A percentile compares a stretch with the other conserved stretches of the same genome.
Evolutionary conservation across 2,329 filamentous ascomycete genomes (phyloP).

Genomic region (Microdochium trichocladiopsis): DNA sequence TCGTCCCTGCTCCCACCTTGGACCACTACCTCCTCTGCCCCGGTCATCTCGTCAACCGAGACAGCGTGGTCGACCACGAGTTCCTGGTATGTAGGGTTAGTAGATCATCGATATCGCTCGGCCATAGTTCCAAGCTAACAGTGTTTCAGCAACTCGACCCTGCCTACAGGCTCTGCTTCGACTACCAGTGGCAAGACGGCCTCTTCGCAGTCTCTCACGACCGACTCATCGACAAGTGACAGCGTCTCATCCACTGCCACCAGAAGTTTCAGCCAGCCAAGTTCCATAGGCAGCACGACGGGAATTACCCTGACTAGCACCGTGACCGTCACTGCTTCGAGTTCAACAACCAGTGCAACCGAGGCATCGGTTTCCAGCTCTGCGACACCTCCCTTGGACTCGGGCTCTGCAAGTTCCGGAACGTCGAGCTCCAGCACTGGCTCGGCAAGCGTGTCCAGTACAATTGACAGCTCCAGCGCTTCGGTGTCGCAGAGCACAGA

Average conservation of each 20-base stretch:
- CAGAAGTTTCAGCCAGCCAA: background rate
- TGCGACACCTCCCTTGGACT: background rate
- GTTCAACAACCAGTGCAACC: background rate
- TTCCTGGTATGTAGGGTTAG: background rate
- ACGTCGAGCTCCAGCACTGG: background rate
- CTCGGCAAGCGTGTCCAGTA: background rate
- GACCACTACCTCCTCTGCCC: background rate
- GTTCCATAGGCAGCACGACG: background rate
- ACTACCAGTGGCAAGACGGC: background rate
- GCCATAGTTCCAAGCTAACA: background rate
- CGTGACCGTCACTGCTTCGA: background rate
- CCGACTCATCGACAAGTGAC: background rate
- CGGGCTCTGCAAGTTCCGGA: background rate
- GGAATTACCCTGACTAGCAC: background rate
- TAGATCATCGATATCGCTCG: background rate
- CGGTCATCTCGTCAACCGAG: background rate
- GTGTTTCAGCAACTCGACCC: background rate
- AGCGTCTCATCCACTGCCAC: background rate
- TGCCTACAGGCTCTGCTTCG: background rate
- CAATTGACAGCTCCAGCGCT: too few species aligned
- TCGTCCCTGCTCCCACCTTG: background rate
- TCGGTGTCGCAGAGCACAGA: too few species aligned
- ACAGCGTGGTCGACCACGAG: background rate
- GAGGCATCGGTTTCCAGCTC: background rate
- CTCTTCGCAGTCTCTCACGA: background rate